A percentile compares a stretch with the other conserved stretches of the same genome.
Conservation (phyloP, 306 rosid genomes). For the Sophora flavescens region DNA sequence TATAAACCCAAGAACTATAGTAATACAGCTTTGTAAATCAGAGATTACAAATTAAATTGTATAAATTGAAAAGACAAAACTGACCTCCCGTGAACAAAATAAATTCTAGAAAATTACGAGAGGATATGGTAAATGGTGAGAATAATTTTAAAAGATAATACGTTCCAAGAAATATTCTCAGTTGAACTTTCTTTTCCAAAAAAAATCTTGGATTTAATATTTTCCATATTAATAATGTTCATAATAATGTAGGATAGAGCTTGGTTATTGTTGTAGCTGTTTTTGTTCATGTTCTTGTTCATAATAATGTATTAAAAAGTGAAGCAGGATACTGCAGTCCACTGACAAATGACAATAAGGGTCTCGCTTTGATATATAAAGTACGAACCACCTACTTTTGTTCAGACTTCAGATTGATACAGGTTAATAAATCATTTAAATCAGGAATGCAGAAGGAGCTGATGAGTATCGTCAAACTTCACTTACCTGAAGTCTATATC, state of each 20-base stretch:
- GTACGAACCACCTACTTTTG: constrained; percentile 31
- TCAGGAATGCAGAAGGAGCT: constrained; percentile 7
- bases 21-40: background rate
- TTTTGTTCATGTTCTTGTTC: background rate
- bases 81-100: background rate
- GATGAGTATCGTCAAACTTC: constrained; percentile 26
- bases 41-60: background rate
- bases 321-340: constrained; percentile 2
- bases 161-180: constrained; percentile 12
- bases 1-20: background rate
- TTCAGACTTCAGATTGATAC: background rate
- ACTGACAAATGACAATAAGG: background rate
- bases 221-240: background rate
- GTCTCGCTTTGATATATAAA: background rate
- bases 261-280: background rate
- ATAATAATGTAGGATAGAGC: background rate
- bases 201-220: background rate
- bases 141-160: background rate
- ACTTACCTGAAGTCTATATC: constrained; percentile 89
- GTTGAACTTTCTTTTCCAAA: background rate
- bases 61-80: background rate
- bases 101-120: background rate
- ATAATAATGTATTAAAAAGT: background rate
- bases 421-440: constrained; percentile 22
- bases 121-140: background rate